Conservation (phyloP, 1,139 yeast species). For the Yamadazyma aaseri region DNA sequence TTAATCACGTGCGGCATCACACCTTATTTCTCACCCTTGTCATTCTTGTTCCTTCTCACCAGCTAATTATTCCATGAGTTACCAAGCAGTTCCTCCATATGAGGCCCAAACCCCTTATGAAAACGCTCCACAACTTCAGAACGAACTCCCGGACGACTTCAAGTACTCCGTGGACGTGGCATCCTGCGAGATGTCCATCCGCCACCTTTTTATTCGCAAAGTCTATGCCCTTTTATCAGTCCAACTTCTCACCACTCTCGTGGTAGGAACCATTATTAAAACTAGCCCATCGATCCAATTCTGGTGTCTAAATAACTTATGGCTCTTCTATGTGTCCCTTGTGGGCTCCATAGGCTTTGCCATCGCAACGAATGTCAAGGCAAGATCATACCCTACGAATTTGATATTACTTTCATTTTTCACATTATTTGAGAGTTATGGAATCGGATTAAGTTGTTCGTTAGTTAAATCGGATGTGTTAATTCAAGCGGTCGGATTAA, state of each 20-base stretch:
- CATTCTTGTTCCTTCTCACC: too few relatives aligned
- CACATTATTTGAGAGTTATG: slow-evolving; percentile 73
- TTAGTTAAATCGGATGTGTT: slow-evolving; percentile 64
- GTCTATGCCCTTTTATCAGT: slow-evolving; percentile 71
- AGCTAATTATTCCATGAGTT: neutral
- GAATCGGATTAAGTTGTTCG: slow-evolving; percentile 67
- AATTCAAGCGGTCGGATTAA: slow-evolving; percentile 69
- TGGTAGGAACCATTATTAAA: slow-evolving; percentile 56
- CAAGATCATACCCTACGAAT: slow-evolving; percentile 62
- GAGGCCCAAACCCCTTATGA: slow-evolving; percentile 15
- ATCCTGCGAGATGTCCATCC: slow-evolving; percentile 70
- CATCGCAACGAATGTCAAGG: slow-evolving; percentile 58
- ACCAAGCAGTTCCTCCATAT: slow-evolving; percentile 1
- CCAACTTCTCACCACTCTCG: slow-evolving; percentile 63
- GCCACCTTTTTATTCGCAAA: slow-evolving; percentile 75
- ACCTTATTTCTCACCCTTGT: too few relatives aligned
- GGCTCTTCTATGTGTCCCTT: slow-evolving; percentile 59
- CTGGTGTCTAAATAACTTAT: slow-evolving; percentile 62
- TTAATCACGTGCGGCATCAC: too few relatives aligned
- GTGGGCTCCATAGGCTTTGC: slow-evolving; percentile 62
- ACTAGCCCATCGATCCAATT: slow-evolving; percentile 45
- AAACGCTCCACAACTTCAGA: slow-evolving; percentile 19
- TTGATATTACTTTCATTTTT: slow-evolving; percentile 60
- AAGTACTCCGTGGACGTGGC: slow-evolving; percentile 78
- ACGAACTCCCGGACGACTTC: slow-evolving; percentile 67